A percentile compares a stretch with the other conserved stretches of the same genome.
phyloP scores from a whole-genome alignment of 495 filamentous ascomycete species.

The Mytilinidion resinicola region DNA sequence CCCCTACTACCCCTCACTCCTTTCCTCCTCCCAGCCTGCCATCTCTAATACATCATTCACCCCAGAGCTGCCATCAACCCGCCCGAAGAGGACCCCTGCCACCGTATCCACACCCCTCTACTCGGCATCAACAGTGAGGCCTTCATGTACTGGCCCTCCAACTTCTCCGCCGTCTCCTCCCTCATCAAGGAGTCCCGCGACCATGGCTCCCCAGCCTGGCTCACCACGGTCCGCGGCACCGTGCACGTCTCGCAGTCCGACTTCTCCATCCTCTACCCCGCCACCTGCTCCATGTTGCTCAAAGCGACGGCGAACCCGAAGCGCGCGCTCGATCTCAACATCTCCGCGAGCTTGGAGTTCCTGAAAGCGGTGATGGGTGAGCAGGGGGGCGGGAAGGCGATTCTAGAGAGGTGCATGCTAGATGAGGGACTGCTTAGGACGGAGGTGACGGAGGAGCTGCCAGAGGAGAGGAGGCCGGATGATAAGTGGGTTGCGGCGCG shows the following conservation, averaged over 20 bases:
- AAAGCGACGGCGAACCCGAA: conserved; percentile 52
- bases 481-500: conserved; percentile 44
- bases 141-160: conserved; percentile 56
- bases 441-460: conserved; percentile 33
- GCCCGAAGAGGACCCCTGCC: conserved; percentile 29
- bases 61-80: conserved; percentile 28
- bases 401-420: conserved; percentile 34
- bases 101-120: conserved; percentile 45
- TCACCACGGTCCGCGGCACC: conserved; percentile 53
- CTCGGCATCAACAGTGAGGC: conserved; percentile 56
- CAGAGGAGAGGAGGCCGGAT: conserved; percentile 41
- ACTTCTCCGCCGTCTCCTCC: conserved; percentile 45
- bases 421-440: conserved; percentile 41
- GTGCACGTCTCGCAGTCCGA: conserved; percentile 54
- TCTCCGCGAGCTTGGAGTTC: conserved; percentile 47
- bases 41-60: no score
- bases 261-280: conserved; percentile 54
- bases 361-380: conserved; percentile 38
- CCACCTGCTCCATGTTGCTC: conserved; percentile 47
- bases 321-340: conserved; percentile 51
- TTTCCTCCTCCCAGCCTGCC: conserved; percentile 12
- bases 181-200: conserved; percentile 47
- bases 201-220: conserved; percentile 46
- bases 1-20: no score
- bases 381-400: conserved; percentile 30